Conservation (phyloP, 805 yeast genomes). For the Candida silvatica region DNA sequence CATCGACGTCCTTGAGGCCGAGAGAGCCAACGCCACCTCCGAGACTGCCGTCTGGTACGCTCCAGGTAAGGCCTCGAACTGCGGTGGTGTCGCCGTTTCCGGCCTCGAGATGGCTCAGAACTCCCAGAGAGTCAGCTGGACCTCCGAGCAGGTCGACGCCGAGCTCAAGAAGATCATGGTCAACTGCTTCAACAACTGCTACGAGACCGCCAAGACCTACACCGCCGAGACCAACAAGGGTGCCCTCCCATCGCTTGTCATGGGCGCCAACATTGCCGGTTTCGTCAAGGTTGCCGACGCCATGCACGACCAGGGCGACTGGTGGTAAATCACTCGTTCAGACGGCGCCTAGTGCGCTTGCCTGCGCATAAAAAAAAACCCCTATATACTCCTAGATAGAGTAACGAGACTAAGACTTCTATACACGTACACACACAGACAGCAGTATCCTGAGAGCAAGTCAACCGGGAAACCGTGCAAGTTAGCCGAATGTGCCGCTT, state of each 20-base stretch:
- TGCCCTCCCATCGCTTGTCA: constrained; percentile 86
- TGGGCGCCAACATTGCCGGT: constrained; percentile 99
- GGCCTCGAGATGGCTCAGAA: constrained; percentile 99
- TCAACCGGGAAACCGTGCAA: too few species aligned
- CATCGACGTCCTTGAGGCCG: constrained; percentile 85
- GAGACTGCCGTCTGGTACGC: constrained; percentile 85
- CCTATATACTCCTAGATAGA: too few species aligned
- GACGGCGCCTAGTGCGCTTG: too few species aligned
- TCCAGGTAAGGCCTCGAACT: constrained; percentile 98
- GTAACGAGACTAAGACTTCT: too few species aligned
- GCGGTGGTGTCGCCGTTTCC: constrained; percentile 99
- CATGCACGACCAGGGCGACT: constrained; percentile 95
- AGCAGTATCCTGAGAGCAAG: too few species aligned
- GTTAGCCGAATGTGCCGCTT: too few species aligned
- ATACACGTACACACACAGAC: too few species aligned
- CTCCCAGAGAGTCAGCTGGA: constrained; percentile 90
- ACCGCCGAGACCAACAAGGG: constrained; percentile 56
- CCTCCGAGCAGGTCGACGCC: constrained; percentile 84
- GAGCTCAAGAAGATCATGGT: constrained; percentile 91
- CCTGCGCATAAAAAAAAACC: too few species aligned
- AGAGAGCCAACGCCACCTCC: constrained; percentile 39
- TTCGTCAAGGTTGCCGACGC: constrained; percentile 98
- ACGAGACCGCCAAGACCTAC: constrained; percentile 77
- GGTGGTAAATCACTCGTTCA: constrained; percentile 20
- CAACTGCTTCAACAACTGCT: constrained; percentile 87